Evolutionary conservation across 108 stramenopile genomes (phyloP), one percentile per base, ranked within the genome.

Genomic region (Nitzschia sp.): DNA sequence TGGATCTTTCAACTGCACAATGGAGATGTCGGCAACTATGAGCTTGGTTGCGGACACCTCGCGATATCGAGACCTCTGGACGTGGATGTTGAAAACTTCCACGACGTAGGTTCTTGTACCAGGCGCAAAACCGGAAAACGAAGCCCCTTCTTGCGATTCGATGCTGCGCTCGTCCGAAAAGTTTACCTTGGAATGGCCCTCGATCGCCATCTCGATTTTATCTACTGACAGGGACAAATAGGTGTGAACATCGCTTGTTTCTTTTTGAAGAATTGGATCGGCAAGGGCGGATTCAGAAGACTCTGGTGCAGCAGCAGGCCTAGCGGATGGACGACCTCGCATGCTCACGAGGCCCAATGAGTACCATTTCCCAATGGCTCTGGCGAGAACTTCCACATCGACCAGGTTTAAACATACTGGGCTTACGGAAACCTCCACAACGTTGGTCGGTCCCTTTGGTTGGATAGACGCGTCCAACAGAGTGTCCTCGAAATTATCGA

Each of bases 161-260:
- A 70, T 57, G 53, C 62, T 73, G 40, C 65, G 76, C 14, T 82
- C 76, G 59, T 73, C 78, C n/a, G 53, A 66, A 41, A 59, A 57
- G 38, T 44, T 53, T 43, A 50, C 7, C 57, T 83, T 76, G 8
- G 82, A 85, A 63, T 87, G 86, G 34, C 85, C 80, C 63, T 91
- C 86, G 20, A 91, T 56, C 21, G 86, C 85, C 59, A 88, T 76
- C 69, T 91, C 85, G 34, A 90, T 61, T 51, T 83, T 81, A 41
- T 90, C 83, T 0, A 90, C 55, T 0, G 51, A 61, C 12, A 89
- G 22, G 42, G 73, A 68, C n/a, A 85, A 46, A 22, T 34, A 59
- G 10, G 56, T 53, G 5, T 75, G 78, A 48, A 50, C 46, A n/a
- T 41, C 42, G 55, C 62, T 58, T 44, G 46, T 57, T 44, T 10